A percentile compares a stretch with the other conserved stretches of the same genome.
These are phyloP conservation scores for Salvia hispanica DNA, from an alignment of 257 asterid genomes.

Conservation along the genomic window DNA sequence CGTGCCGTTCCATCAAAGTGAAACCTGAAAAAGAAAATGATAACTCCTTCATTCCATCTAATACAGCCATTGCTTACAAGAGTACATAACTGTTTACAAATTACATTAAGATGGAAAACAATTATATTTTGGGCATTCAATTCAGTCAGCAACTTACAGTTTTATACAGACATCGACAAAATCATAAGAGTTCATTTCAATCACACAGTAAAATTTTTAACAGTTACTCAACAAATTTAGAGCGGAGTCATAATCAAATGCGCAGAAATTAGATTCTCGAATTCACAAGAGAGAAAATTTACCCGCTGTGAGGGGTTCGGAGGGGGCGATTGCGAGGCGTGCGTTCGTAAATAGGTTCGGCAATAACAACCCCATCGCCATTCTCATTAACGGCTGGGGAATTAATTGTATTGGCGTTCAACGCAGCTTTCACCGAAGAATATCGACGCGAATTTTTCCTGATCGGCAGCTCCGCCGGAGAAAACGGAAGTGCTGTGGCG, in stretches of 20 bases:
- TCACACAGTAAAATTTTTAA: neutral
- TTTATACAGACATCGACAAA: neutral
- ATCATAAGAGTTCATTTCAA: neutral
- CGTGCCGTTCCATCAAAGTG: constrained; percentile 92
- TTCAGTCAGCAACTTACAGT: no score
- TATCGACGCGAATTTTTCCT: constrained; percentile 30
- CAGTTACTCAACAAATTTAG: neutral
- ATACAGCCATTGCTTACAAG: neutral
- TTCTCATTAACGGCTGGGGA: constrained; percentile 24
- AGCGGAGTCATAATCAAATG: no score
- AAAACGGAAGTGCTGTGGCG: constrained; percentile 28
- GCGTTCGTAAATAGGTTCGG: constrained; percentile 63
- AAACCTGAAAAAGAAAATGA: constrained; percentile 50
- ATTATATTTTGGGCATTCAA: no score
- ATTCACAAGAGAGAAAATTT: constrained; percentile 8
- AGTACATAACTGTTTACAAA: constrained; percentile 10
- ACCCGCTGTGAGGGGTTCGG: constrained; percentile 99
- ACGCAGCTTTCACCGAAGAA: constrained; percentile 32
- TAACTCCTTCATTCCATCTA: neutral
- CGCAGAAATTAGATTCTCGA: neutral
- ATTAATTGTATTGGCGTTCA: constrained; percentile 34
- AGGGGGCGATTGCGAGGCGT: constrained; percentile 77
- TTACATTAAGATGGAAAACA: neutral
- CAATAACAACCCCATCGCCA: constrained; percentile 21
- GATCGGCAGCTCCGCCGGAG: constrained; percentile 34